Evolutionary conservation across 495 filamentous ascomycete genomes (phyloP).

Genomic region (Podospora conica): DNA sequence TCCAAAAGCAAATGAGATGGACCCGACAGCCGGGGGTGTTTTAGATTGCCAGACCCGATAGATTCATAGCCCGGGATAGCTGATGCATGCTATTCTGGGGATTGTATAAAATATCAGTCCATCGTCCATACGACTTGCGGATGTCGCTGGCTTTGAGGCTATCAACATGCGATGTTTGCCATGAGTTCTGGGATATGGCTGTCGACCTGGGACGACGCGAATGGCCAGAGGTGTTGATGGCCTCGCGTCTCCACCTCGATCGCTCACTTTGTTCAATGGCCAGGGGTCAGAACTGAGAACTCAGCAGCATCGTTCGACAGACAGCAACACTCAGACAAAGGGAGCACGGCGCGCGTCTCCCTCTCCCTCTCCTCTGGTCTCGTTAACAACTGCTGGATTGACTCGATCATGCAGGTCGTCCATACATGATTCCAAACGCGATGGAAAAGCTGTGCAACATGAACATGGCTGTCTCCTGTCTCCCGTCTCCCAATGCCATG

Average conservation of each 20-base stretch:
- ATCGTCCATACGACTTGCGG: not conserved
- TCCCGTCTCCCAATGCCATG: not conserved
- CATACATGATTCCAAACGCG: not conserved
- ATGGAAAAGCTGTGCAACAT: not conserved
- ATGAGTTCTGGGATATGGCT: not conserved
- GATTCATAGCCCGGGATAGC: constrained; percentile 11
- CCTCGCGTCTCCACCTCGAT: not conserved
- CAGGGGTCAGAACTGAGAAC: not conserved
- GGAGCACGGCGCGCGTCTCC: not conserved
- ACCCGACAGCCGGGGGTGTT: constrained; percentile 16
- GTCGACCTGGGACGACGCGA: not conserved
- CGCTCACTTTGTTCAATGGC: not conserved
- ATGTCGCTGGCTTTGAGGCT: not conserved
- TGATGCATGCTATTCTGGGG: constrained; percentile 7
- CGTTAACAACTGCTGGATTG: not conserved
- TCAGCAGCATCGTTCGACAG: not conserved
- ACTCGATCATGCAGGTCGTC: not conserved
- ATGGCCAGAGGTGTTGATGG: not conserved
- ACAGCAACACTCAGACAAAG: not conserved
- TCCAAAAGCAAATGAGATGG: constrained; percentile 28
- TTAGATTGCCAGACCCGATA: constrained; percentile 20
- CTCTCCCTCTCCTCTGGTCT: not conserved
- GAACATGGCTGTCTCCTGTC: not conserved
- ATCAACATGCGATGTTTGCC: not conserved
- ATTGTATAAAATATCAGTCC: not conserved